Evolutionary conservation across 108 stramenopile species (phyloP).

Genomic region (Epithemia pelagica): DNA sequence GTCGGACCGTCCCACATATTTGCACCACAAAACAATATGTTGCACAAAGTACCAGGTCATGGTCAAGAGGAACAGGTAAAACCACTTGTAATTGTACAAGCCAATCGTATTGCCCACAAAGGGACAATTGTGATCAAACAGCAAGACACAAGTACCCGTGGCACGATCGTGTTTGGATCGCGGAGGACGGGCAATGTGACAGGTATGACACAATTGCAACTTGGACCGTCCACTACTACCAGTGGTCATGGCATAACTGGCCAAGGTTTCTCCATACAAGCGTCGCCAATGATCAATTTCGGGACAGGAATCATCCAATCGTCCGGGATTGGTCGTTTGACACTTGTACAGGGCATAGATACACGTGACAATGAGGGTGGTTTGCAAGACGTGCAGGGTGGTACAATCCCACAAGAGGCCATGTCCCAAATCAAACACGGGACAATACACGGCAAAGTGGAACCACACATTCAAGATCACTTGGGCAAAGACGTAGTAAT

Average conservation of each 20-base stretch:
- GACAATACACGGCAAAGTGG: constrained; percentile 41
- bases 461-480: constrained; percentile 36
- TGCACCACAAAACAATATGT: constrained; percentile 39
- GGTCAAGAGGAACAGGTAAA: constrained; percentile 73
- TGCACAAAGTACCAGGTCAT: constrained; percentile 48
- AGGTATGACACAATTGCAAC: constrained; percentile 86
- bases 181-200: constrained; percentile 86
- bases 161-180: constrained; percentile 94
- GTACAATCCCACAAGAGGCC: constrained; percentile 57
- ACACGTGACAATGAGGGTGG: constrained; percentile 33
- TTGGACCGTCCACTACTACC: constrained; percentile 17
- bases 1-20: constrained; percentile 12
- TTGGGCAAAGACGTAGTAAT: constrained; percentile 55
- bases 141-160: constrained; percentile 76
- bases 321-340: constrained; percentile 68
- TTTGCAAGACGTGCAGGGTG: constrained; percentile 44
- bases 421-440: constrained; percentile 27
- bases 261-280: constrained; percentile 72
- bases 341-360: constrained; percentile 60
- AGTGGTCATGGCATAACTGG: constrained; percentile 33
- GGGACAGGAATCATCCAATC: constrained; percentile 31
- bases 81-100: constrained; percentile 91
- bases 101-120: constrained; percentile 93
- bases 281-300: constrained; percentile 41
- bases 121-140: constrained; percentile 99